Evolutionary conservation across 257 asterid genomes (phyloP), one percentile per base, ranked within the genome.

Genomic region (Solanum neorickii): DNA sequence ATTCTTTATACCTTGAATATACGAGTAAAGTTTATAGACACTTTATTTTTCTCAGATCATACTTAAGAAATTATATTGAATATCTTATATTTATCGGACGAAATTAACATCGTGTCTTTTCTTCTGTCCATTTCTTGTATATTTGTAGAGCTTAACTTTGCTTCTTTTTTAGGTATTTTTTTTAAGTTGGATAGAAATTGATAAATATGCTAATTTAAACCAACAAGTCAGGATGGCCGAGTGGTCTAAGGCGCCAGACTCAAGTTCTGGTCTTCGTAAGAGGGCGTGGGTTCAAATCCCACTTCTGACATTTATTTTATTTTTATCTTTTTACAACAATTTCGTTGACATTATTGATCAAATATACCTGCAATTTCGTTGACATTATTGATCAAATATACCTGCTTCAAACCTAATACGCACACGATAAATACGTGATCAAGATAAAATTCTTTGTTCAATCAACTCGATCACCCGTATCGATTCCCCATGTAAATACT

Each of bases 231-330:
- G 95, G 96, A 93, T 95, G 97, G 96, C 95, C 95, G 96, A 94
- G 97, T 94, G 98, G 97, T 94, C 96, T 92, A 95, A 95, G 97
- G 97, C 95, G 98, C 95, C 97, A 93, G 96, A 94, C 98, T 94
- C 97, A 94, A 95, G 97, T 94, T 94, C 95, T 93, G 95, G 96
- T 94, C 93, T 60, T 92, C 95, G 90, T 41, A 37, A 89, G 96
- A 92, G 95, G 96, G 96, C 95, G 95, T 94, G 96, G 96, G 97
- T 95, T 93, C 96, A 95, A 94, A 92, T 86, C 95, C 94, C 94
- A 92, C 93, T 92, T 88, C 92, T 93, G 94, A 92, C 94, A 56
- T 3, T 7, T 18, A 3, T 52, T 52, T 52, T 14, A 14, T 47
- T 14, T 46, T 46, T 46, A 46, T 12, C 1, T 46, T 46, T 41